Percentiles rank a stretch among this genome's conserved stretches.
Conservation (phyloP, 345 rosid genomes). For the Corymbia maculata region DNA sequence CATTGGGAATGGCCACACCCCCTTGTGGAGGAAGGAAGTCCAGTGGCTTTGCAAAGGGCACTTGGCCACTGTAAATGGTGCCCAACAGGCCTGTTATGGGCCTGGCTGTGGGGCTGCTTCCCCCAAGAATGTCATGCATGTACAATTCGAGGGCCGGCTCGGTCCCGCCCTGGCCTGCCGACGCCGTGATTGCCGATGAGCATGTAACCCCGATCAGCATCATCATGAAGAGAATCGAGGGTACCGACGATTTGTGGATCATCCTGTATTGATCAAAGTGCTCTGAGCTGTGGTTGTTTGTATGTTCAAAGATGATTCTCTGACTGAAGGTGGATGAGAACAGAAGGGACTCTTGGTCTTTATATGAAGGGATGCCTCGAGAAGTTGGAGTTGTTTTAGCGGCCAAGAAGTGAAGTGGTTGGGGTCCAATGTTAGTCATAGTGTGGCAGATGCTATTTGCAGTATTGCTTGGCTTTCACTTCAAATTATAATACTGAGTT, state of each 20-base stretch:
- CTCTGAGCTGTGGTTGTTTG: not conserved
- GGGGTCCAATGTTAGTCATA: not conserved
- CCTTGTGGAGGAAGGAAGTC: conserved; percentile 64
- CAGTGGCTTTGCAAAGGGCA: conserved; percentile 80
- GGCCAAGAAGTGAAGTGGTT: not conserved
- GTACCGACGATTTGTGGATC: not conserved
- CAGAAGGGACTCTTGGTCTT: not conserved
- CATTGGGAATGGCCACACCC: conserved; percentile 73
- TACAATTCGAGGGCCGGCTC: conserved; percentile 62
- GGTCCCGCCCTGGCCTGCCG: not conserved
- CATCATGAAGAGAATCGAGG: not conserved
- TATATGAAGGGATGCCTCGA: not conserved
- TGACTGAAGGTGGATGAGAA: not conserved
- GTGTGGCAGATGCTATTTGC: not conserved
- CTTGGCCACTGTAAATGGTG: conserved; percentile 88
- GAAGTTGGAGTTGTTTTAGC: conserved; percentile 2
- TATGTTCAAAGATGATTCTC: not conserved
- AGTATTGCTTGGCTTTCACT: not conserved
- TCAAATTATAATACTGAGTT: not conserved
- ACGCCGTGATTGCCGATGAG: not conserved
- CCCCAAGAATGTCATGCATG: conserved; percentile 93
- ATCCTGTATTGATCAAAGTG: not conserved
- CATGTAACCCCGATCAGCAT: not conserved
- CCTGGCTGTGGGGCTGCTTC: conserved; percentile 80
- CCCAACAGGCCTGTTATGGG: conserved; percentile 92